Percentiles rank a stretch among this genome's conserved stretches.
Evolutionary conservation across 805 yeast genomes (phyloP).

Genomic region (Kodamaea nitidulidarum): DNA sequence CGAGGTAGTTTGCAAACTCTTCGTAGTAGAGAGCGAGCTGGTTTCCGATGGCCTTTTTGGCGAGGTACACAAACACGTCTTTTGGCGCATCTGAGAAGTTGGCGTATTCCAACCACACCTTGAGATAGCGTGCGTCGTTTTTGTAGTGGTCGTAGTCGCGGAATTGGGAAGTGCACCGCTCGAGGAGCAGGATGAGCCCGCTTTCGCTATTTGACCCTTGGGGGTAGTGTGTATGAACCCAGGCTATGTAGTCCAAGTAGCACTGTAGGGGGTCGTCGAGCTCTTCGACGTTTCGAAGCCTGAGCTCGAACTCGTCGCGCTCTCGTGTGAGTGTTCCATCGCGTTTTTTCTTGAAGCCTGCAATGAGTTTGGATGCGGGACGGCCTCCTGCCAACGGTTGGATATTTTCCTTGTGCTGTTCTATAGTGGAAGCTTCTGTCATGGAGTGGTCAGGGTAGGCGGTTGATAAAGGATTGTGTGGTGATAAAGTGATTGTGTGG

Average conservation of each 20-base stretch:
- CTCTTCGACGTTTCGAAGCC: conserved; percentile 50
- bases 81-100: conserved; percentile 63
- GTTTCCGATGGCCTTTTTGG: conserved; percentile 66
- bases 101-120: conserved; percentile 78
- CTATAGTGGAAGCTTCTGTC: conserved; percentile 21
- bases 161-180: conserved; percentile 67
- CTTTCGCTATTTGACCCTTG: conserved; percentile 60
- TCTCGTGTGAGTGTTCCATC: conserved; percentile 24
- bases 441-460: background rate
- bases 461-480: background rate
- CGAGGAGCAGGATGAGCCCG: conserved; percentile 62
- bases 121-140: conserved; percentile 77
- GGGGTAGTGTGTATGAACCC: conserved; percentile 64
- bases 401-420: conserved; percentile 70
- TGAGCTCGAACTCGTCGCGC: conserved; percentile 46
- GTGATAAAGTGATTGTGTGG: too few species aligned
- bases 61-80: conserved; percentile 67
- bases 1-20: conserved; percentile 65
- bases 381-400: conserved; percentile 64
- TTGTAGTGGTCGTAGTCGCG: conserved; percentile 63
- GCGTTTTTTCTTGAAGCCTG: conserved; percentile 29
- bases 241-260: conserved; percentile 67
- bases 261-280: conserved; percentile 81
- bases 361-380: conserved; percentile 55
- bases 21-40: conserved; percentile 71